Percentiles rank a stretch among this genome's conserved stretches.
phyloP scores from a whole-genome alignment of 139 green algal species.

The Chlamydomonas eustigma region DNA sequence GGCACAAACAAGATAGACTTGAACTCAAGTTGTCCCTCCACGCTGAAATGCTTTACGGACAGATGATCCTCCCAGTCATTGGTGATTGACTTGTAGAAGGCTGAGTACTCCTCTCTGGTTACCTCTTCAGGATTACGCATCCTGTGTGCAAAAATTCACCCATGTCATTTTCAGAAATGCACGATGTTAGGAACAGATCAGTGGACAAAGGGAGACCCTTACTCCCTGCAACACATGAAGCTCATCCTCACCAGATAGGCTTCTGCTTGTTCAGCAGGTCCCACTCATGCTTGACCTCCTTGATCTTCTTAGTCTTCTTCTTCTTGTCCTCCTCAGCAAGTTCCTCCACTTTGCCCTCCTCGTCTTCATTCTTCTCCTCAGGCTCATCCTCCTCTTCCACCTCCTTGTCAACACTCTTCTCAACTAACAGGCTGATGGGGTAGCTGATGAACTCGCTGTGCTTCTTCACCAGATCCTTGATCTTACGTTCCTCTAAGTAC shows the following conservation, averaged over 20 bases:
- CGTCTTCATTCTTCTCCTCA: slow-evolving; percentile 33
- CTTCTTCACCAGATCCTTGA: slow-evolving; percentile 99
- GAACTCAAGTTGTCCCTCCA: slow-evolving; percentile 99
- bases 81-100: slow-evolving; percentile 97
- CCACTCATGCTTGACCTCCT: slow-evolving; percentile 97
- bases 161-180: too few relatives aligned
- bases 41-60: slow-evolving; percentile 93
- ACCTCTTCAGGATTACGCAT: slow-evolving; percentile 98
- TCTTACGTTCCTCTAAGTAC: slow-evolving; percentile 96
- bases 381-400: slow-evolving; percentile 77
- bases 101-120: slow-evolving; percentile 91
- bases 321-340: slow-evolving; percentile 75
- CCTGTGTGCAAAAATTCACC: slow-evolving; percentile 23
- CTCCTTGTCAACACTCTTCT: slow-evolving; percentile 98
- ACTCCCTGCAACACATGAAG: too few relatives aligned
- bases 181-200: too few relatives aligned
- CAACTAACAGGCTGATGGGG: slow-evolving; percentile 94
- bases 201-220: too few relatives aligned
- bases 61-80: slow-evolving; percentile 99
- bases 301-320: slow-evolving; percentile 92
- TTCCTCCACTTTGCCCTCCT: slow-evolving; percentile 79
- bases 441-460: slow-evolving; percentile 99
- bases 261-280: slow-evolving; percentile 99
- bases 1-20: slow-evolving; percentile 92
- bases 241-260: slow-evolving; percentile 86